phyloP scores from a whole-genome alignment of 345 rosid species.

The Gossypium mustelinum region DNA sequence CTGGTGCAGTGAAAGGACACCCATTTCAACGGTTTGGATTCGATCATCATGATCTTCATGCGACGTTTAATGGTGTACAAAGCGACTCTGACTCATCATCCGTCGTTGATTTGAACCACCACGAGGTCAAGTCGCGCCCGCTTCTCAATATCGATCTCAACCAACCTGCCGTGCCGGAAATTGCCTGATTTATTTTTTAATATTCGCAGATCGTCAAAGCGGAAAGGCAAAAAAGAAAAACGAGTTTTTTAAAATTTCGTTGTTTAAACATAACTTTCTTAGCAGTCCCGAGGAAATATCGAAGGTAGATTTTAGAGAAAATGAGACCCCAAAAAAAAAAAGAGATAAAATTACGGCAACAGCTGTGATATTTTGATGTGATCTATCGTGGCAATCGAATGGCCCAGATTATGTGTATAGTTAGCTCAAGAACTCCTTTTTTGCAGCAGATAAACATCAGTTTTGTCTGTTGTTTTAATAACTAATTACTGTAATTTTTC shows the following conservation, averaged over 20 bases:
- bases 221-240: background rate
- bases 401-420: conserved; percentile 26
- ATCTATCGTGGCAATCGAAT: conserved; percentile 13
- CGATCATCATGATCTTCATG: conserved; percentile 22
- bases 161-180: conserved; percentile 46
- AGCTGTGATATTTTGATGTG: conserved; percentile 12
- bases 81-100: conserved; percentile 69
- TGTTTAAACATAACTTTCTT: conserved; percentile 6
- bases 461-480: conserved; percentile 25
- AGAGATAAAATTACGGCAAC: background rate
- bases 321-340: background rate
- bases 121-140: conserved; percentile 23
- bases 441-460: conserved; percentile 26
- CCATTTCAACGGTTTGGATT: conserved; percentile 29
- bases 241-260: background rate
- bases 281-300: background rate
- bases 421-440: conserved; percentile 21
- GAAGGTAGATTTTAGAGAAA: conserved; percentile 10
- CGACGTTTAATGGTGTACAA: conserved; percentile 24
- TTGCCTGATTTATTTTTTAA: conserved; percentile 24
- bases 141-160: conserved; percentile 68
- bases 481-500: conserved; percentile 13
- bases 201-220: background rate
- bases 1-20: conserved; percentile 28
- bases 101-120: conserved; percentile 35